Base-by-base conservation (phyloP, 2,329 filamentous ascomycete species). In the Aspergillus proliferans region DNA sequence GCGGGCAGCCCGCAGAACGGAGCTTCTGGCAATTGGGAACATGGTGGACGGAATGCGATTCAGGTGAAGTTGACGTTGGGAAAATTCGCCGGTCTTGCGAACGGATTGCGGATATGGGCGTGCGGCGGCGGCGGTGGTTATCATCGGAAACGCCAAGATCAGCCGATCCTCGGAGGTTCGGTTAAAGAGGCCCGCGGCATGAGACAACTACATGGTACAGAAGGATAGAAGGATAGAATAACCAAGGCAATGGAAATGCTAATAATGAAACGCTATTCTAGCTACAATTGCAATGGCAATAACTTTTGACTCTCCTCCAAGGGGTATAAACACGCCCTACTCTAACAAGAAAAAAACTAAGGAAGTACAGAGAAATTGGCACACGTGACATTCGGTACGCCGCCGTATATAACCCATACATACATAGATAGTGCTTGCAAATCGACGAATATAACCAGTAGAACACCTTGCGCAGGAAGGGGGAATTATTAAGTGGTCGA, bases 1-100 rank as follows among this genome's bases (percentile, higher is more conserved):
- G 53, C 71, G 71, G 54, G 66, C 63, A 47, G 70, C 68, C 55
- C 71, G 68, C 51, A 75, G 60, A 45, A 68, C 68, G 33, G 71
- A 72, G 34, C 67, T 54, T 57, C 68, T 59, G 46, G 67, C 65
- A 43, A 69, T 61, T 19, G 64, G 64, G 14, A 69, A 59, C 66
- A 68, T 68, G 43, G 39, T 44, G 55, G 22, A 8, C n/a, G 21
- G 6, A 12, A 24, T 43, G 50, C 51, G 50, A 49, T 49, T 47
- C 47, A 45, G 42, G 30, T 30, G 42, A 50, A 34, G 40, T 46
- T 50, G 47, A 53, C 47, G 52, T 47, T 43, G 41, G 50, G 39
- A 53, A 57, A 52, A 55, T 51, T 55, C 44, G 52, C 55, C 58
- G 57, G 58, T 55, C 52, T 56, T 56, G 58, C 58, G 52, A 45